Evolutionary conservation across 2,329 filamentous ascomycete genomes (phyloP), one percentile per base, ranked within the genome.

Genomic region (Diaporthe sp.): DNA sequence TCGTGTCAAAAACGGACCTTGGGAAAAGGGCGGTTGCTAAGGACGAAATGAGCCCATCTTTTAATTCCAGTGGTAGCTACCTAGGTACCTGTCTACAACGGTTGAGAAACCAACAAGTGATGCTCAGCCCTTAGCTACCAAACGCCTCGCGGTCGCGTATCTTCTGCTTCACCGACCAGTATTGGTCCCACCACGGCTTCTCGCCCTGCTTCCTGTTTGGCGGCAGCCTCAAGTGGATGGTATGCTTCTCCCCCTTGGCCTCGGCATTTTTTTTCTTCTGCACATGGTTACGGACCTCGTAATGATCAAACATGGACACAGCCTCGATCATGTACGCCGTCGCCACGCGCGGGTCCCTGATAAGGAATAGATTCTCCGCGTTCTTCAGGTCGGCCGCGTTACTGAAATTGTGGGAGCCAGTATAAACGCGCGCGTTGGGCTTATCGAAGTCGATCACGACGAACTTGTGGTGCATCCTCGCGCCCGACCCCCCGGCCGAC

Each of bases 281-380:
- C 44, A 75, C 75, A 6, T 73, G 75, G 61, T 79, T 77, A 0
- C 78, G 78, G 44, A 79, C 74, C 53, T 75, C 76, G 19, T 79
- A 79, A 51, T 79, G 78, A 55, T 79, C 78, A 59, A 79, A 79
- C 77, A 79, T 79, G 31, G 78, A 68, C 55, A 79, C 73, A 13
- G 78, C 78, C 71, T 79, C 77, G 31, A 79, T 77, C 78, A 78
- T 79, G 59, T 78, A 79, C 46, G 73, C 75, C 1, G 78, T 79
- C 3, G 78, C 78, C 57, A 79, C 75, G 22, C 78, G 72, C 73
- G 74, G 73, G 25, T 79, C 78, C 55, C 62, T 55, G n/a, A 78
- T 77, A 1, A 78, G 49, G 57, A 79, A 79, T 46, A 79, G 72
- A 7, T 79, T 78, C 39, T 79, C 78, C 17, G 67, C 78, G 15